Conservation (phyloP, 2,329 filamentous ascomycete species). For the Aspergillus unguis region DNA sequence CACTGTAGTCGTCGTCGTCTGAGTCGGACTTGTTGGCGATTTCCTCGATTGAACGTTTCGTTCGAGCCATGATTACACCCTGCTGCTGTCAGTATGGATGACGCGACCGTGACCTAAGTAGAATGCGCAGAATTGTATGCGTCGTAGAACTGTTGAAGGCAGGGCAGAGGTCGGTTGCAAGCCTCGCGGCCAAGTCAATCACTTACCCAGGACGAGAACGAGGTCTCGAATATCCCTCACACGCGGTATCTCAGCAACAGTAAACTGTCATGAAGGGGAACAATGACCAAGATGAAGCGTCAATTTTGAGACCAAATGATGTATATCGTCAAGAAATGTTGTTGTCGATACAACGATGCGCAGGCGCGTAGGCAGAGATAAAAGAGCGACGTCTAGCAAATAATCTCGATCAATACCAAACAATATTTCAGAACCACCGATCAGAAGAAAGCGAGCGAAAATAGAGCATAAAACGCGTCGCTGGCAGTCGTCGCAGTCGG, state of each 20-base stretch:
- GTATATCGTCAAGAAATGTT: no score
- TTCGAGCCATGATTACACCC: constrained; percentile 28
- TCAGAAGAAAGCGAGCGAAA: neutral
- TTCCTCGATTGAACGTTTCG: constrained; percentile 44
- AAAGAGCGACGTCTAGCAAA: constrained; percentile 7
- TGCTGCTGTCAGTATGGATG: neutral
- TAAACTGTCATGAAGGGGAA: constrained; percentile 1
- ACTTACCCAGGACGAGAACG: neutral
- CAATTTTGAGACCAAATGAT: no score
- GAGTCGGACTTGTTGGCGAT: constrained; percentile 44
- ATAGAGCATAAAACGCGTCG: constrained; percentile 12
- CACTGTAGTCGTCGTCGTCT: constrained; percentile 45
- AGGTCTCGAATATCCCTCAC: neutral
- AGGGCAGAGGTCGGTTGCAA: no score
- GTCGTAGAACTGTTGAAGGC: no score
- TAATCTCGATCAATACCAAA: neutral
- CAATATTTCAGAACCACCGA: neutral
- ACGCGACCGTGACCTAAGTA: neutral
- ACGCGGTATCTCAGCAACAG: neutral
- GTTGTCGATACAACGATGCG: neutral
- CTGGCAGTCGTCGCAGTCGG: constrained; percentile 2
- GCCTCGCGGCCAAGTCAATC: neutral
- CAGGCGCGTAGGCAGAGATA: constrained; percentile 1
- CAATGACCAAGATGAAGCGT: neutral
- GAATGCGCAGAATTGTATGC: no score